Conservation (phyloP, 1,284 basidiomycete genomes). For the Papiliotrema terrestris region DNA sequence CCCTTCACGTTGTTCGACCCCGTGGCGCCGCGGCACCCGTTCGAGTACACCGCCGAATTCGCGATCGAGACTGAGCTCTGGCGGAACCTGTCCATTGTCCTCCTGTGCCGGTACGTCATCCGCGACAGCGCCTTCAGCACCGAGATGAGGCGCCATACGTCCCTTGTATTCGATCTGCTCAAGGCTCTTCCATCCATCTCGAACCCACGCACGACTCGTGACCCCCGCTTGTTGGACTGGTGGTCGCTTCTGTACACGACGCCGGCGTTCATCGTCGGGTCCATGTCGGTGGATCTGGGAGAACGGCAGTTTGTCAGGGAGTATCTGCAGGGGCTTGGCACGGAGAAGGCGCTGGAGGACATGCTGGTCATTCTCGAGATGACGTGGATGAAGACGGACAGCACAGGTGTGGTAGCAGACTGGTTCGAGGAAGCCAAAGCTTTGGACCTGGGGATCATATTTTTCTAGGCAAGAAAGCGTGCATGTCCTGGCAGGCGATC, state of each 20-base stretch:
- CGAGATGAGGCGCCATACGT: neutral
- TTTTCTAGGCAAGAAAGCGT: too few relatives aligned
- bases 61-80: conserved; percentile 4
- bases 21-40: neutral
- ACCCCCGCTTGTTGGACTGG: neutral
- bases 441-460: neutral
- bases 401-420: neutral
- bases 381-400: conserved; percentile 2
- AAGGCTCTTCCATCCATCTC: neutral
- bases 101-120: conserved; percentile 1
- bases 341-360: conserved; percentile 3
- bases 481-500: too few relatives aligned
- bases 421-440: neutral
- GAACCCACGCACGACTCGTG: neutral
- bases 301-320: neutral
- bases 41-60: neutral
- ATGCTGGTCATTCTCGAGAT: conserved; percentile 1
- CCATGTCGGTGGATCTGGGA: neutral
- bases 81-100: conserved; percentile 1
- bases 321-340: neutral
- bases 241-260: conserved; percentile 1
- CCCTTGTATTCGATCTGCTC: neutral
- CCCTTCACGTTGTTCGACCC: conserved; percentile 1
- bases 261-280: conserved; percentile 1
- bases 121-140: neutral